Evolutionary conservation across 129 eudicot genomes (phyloP).

Genomic region (Artemisia annua): DNA sequence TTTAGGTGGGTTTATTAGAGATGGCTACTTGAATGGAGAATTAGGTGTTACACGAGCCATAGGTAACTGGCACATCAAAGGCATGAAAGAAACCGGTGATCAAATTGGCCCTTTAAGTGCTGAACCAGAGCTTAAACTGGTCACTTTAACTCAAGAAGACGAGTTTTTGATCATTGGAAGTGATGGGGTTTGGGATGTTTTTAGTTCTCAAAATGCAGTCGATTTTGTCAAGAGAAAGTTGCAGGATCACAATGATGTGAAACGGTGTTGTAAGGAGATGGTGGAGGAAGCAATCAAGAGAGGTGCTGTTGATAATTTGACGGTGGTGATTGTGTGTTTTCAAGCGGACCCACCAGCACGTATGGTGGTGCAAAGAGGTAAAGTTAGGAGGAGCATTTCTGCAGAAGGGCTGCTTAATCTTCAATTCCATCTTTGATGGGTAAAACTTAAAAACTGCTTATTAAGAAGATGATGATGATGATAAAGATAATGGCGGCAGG

Average conservation of each 20-base stretch:
- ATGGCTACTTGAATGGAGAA: slow-evolving; percentile 76
- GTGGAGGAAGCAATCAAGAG: slow-evolving; percentile 74
- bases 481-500: too few species aligned
- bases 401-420: slow-evolving; percentile 85
- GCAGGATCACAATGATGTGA: slow-evolving; percentile 68
- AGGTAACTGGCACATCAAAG: slow-evolving; percentile 81
- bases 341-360: slow-evolving; percentile 59
- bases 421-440: slow-evolving; percentile 59
- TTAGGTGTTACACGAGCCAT: slow-evolving; percentile 79
- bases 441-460: too few species aligned
- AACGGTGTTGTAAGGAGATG: slow-evolving; percentile 67
- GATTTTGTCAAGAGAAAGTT: slow-evolving; percentile 60
- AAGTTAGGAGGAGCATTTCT: slow-evolving; percentile 77
- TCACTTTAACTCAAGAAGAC: slow-evolving; percentile 63
- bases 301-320: slow-evolving; percentile 66
- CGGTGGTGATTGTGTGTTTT: slow-evolving; percentile 77
- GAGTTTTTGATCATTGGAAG: slow-evolving; percentile 78
- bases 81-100: slow-evolving; percentile 51
- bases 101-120: slow-evolving; percentile 64
- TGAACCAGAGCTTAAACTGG: slow-evolving; percentile 72
- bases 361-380: slow-evolving; percentile 44
- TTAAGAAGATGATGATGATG: slow-evolving; percentile 3
- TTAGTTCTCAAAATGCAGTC: slow-evolving; percentile 73
- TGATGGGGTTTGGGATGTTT: slow-evolving; percentile 87
- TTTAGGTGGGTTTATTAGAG: slow-evolving; percentile 63